These are phyloP conservation scores for Scutellaria barbata DNA, from an alignment of 257 asterid genomes.

Conservation along the genomic window DNA sequence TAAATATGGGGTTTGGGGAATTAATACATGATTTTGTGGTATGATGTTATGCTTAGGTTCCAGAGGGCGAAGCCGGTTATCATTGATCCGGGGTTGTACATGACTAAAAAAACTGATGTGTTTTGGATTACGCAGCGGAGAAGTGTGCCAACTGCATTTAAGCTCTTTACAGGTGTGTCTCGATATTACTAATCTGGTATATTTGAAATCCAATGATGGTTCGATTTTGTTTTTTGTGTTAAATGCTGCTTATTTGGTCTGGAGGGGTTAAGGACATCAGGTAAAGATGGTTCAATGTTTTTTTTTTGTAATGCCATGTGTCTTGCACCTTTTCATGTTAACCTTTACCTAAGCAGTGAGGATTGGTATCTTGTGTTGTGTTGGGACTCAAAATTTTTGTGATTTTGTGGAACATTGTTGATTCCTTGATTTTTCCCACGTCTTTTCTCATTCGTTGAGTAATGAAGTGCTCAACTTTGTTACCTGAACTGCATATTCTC, in stretches of 20 bases:
- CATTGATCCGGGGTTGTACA: constrained; percentile 91
- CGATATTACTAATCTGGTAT: constrained; percentile 22
- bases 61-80: constrained; percentile 95
- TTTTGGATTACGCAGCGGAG: constrained; percentile 96
- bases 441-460: constrained; percentile 25
- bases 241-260: constrained; percentile 30
- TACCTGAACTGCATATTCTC: not conserved
- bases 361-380: constrained; percentile 20
- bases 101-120: constrained; percentile 81
- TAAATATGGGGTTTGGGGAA: not conserved
- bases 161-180: constrained; percentile 85
- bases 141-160: constrained; percentile 97
- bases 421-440: constrained; percentile 17
- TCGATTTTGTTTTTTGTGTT: constrained; percentile 23
- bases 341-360: constrained; percentile 28
- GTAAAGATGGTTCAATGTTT: constrained; percentile 33
- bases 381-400: constrained; percentile 17
- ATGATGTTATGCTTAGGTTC: constrained; percentile 48
- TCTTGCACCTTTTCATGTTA: constrained; percentile 19
- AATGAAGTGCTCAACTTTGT: constrained; percentile 25
- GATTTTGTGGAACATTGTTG: constrained; percentile 24
- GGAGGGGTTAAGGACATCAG: constrained; percentile 30
- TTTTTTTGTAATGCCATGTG: constrained; percentile 35
- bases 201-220: constrained; percentile 27
- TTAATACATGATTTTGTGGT: constrained; percentile 18